Percentiles rank a stretch among this genome's conserved stretches.
Conservation (phyloP, 495 filamentous ascomycete species). For the Lophiostoma macrostomum region DNA sequence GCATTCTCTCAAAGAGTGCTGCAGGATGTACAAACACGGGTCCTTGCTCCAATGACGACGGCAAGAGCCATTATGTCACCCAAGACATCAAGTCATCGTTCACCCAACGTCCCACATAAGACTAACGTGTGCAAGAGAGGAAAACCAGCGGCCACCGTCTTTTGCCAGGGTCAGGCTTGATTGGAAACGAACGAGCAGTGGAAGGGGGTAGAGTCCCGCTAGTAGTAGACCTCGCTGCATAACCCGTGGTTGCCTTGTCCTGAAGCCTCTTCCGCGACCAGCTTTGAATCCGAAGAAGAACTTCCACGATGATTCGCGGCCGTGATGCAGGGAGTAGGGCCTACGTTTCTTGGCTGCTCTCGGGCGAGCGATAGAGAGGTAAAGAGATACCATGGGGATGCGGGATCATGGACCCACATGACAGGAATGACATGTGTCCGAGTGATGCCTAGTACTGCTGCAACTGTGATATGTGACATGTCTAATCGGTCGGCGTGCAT, state of each 20-base stretch:
- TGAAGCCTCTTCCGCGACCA: conserved; percentile 25
- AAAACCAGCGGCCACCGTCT: conserved; percentile 21
- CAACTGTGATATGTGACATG: background rate
- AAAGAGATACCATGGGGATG: background rate
- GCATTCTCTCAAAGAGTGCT: background rate
- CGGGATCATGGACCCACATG: background rate
- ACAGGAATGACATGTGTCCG: background rate
- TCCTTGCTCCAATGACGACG: conserved; percentile 13
- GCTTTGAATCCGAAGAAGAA: background rate
- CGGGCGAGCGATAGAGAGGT: background rate
- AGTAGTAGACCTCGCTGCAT: conserved; percentile 9
- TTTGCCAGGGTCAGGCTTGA: conserved; percentile 7
- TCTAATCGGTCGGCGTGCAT: background rate
- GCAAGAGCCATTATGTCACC: background rate
- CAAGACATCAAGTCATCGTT: background rate
- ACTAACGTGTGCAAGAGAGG: conserved; percentile 1
- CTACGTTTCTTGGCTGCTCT: conserved; percentile 20
- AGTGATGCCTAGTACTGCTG: conserved; percentile 26
- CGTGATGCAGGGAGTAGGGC: conserved; percentile 5
- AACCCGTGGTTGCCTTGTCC: conserved; percentile 29
- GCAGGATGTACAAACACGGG: conserved; percentile 2
- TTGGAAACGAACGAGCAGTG: conserved; percentile 11
- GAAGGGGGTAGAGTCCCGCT: conserved; percentile 3
- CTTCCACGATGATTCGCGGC: conserved; percentile 24
- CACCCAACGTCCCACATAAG: conserved; percentile 1